Conservation (phyloP, 768 basidiomycete species). For the Tephrocybe sp. region DNA sequence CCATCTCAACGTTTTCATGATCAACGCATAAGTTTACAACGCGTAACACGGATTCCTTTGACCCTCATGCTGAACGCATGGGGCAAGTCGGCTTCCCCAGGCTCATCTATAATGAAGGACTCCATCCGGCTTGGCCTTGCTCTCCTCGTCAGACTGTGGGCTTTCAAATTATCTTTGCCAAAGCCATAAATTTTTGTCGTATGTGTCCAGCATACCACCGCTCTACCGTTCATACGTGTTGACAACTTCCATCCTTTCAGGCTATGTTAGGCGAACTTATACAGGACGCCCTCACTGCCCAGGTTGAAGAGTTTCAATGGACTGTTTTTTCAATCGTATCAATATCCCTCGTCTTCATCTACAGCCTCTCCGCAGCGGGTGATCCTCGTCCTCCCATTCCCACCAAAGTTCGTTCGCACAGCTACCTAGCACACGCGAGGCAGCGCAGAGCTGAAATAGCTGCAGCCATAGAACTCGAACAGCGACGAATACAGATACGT, state of each 20-base stretch:
- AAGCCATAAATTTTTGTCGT: too few species aligned
- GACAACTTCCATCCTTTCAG: neutral
- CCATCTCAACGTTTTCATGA: too few species aligned
- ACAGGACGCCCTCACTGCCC: constrained; percentile 6
- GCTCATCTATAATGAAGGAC: neutral
- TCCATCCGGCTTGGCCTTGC: neutral
- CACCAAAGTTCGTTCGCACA: neutral
- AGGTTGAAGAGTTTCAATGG: constrained; percentile 15
- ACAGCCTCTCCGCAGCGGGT: constrained; percentile 12
- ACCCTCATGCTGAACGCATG: constrained; percentile 1
- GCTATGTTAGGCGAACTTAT: neutral
- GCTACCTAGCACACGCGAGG: constrained; percentile 20
- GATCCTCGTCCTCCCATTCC: constrained; percentile 1
- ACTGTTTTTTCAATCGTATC: constrained; percentile 13
- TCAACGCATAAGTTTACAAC: too few species aligned
- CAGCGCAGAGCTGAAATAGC: constrained; percentile 18
- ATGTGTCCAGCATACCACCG: too few species aligned
- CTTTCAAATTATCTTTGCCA: too few species aligned
- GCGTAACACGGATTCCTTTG: neutral
- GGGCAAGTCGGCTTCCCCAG: neutral
- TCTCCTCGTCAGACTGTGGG: neutral
- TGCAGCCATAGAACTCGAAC: constrained; percentile 20
- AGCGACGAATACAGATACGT: constrained; percentile 14
- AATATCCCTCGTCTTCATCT: constrained; percentile 14
- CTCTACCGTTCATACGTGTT: too few species aligned